A percentile compares a stretch with the other conserved stretches of the same genome.
Evolutionary conservation across 139 green algal genomes (phyloP).

Genomic region (Volvox africanus): DNA sequence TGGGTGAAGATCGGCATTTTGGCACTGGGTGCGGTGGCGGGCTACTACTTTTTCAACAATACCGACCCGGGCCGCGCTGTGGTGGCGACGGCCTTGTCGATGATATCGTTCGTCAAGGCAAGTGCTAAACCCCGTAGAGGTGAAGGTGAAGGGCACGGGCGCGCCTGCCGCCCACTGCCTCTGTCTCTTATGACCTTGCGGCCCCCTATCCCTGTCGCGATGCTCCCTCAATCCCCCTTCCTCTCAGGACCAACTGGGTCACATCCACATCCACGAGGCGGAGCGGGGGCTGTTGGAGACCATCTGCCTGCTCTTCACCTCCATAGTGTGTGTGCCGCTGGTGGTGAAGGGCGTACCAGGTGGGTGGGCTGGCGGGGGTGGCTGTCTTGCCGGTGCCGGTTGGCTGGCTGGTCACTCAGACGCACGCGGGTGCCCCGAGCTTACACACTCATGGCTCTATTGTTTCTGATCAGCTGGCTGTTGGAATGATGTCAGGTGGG

Average conservation of each 20-base stretch:
- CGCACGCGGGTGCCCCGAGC: no score
- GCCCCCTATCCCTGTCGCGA: background rate
- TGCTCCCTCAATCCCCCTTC: background rate
- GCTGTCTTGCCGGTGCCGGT: no score
- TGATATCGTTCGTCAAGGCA: slow-evolving; percentile 28
- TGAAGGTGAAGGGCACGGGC: no score
- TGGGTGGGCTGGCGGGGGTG: background rate
- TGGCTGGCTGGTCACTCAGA: no score
- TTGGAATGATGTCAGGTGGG: no score
- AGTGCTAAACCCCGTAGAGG: background rate
- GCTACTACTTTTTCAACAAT: slow-evolving; percentile 43
- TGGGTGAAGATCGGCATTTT: slow-evolving; percentile 32
- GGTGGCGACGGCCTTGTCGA: background rate
- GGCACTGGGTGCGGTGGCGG: slow-evolving; percentile 36
- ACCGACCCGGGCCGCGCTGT: slow-evolving; percentile 19
- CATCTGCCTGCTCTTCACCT: slow-evolving; percentile 90
- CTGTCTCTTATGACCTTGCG: background rate
- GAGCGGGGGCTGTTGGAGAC: slow-evolving; percentile 89
- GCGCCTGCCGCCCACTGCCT: background rate
- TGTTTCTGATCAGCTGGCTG: no score
- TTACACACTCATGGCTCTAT: no score
- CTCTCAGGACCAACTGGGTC: slow-evolving; percentile 52
- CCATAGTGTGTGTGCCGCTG: slow-evolving; percentile 87
- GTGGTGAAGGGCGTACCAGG: slow-evolving; percentile 80
- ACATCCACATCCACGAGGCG: slow-evolving; percentile 74